These are phyloP conservation scores for Styphnolobium japonicum DNA, from an alignment of 306 rosid genomes.

Conservation along the genomic window DNA sequence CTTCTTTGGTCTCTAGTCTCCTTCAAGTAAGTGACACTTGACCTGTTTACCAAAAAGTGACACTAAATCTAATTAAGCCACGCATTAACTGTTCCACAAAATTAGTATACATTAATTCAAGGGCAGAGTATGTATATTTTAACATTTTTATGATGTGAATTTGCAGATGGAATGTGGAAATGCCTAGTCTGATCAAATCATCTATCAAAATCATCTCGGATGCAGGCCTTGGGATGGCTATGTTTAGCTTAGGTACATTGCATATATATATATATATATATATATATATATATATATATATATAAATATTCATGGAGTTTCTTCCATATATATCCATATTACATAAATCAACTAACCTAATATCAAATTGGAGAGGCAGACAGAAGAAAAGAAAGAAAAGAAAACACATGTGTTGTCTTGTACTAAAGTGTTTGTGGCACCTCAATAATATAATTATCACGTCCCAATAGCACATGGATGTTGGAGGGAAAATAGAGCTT, in stretches of 20 bases:
- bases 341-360: neutral
- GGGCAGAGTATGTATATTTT: neutral
- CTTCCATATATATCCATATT: neutral
- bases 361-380: conserved; percentile 1
- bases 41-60: neutral
- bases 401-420: conserved; percentile 8
- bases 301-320: neutral
- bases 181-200: conserved; percentile 78
- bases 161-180: conserved; percentile 72
- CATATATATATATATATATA: neutral
- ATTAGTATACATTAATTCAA: neutral
- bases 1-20: conserved; percentile 86
- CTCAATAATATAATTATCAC: conserved; percentile 17
- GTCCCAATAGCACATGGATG: conserved; percentile 22
- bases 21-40: conserved; percentile 48
- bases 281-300: neutral
- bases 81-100: neutral
- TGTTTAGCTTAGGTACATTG: conserved; percentile 87
- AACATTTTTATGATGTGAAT: conserved; percentile 9
- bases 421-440: conserved; percentile 16
- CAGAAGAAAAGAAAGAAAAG: neutral
- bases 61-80: neutral
- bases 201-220: conserved; percentile 84
- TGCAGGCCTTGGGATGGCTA: conserved; percentile 98
- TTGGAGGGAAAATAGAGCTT: conserved; percentile 10